Conservation (phyloP, 345 rosid genomes). For the Populus deltoides region DNA sequence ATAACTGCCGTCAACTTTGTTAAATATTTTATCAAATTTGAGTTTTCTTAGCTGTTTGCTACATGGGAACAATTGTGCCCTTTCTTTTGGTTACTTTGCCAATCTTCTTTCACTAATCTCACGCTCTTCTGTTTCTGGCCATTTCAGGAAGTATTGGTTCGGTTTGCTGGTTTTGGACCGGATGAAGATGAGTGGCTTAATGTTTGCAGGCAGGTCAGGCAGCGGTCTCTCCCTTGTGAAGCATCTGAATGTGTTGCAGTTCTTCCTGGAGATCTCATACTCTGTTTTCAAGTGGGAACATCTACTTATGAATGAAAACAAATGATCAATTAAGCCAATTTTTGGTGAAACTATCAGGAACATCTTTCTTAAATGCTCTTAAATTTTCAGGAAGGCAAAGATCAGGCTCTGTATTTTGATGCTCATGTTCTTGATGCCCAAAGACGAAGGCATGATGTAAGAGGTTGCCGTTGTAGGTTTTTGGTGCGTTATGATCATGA, state of each 20-base stretch:
- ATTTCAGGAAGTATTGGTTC: constrained; percentile 87
- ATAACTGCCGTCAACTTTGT: not conserved
- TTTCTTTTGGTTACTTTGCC: not conserved
- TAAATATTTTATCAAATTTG: not conserved
- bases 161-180: constrained; percentile 92
- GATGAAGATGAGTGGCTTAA: constrained; percentile 99
- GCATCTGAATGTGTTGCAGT: constrained; percentile 99
- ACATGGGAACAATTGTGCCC: not conserved
- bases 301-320: constrained; percentile 2
- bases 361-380: constrained; percentile 1
- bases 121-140: constrained; percentile 18
- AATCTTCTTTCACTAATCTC: constrained; percentile 5
- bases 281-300: constrained; percentile 86
- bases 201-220: constrained; percentile 72
- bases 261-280: constrained; percentile 93
- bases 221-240: constrained; percentile 97
- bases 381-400: constrained; percentile 86
- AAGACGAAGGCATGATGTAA: constrained; percentile 92
- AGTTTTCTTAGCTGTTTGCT: not conserved
- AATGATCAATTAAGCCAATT: not conserved
- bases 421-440: constrained; percentile 97
- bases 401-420: constrained; percentile 94
- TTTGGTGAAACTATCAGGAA: constrained; percentile 1
- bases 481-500: constrained; percentile 97
- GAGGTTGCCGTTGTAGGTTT: constrained; percentile 99